phyloP scores from a whole-genome alignment of 345 rosid species.

The Gossypium arboreum region DNA sequence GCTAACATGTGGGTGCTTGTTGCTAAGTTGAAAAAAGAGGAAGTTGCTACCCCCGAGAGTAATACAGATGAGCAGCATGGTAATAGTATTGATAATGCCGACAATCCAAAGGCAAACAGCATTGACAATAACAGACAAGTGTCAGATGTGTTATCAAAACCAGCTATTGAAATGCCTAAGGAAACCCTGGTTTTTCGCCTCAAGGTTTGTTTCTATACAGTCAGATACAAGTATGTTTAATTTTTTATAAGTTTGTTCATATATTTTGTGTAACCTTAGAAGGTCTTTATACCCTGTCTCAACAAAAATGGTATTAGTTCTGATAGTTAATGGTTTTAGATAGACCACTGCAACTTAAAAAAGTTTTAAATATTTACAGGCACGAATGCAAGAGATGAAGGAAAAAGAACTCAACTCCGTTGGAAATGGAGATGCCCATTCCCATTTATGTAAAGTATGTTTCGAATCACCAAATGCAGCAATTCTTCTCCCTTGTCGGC shows the following conservation, averaged over 20 bases:
- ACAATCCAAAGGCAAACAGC: slow-evolving; percentile 37
- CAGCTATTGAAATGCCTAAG: slow-evolving; percentile 49
- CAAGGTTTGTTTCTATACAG: slow-evolving; percentile 45
- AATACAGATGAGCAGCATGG: slow-evolving; percentile 38
- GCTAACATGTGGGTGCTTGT: slow-evolving; percentile 99
- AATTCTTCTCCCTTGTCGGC: slow-evolving; percentile 97
- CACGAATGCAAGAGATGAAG: slow-evolving; percentile 96
- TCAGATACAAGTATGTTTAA: neutral
- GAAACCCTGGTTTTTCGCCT: slow-evolving; percentile 91
- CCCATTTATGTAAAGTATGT: slow-evolving; percentile 95
- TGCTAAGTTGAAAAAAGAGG: slow-evolving; percentile 89
- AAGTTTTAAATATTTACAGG: slow-evolving; percentile 42
- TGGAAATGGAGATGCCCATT: slow-evolving; percentile 78
- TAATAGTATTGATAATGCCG: slow-evolving; percentile 28
- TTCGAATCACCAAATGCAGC: slow-evolving; percentile 94
- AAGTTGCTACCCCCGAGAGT: slow-evolving; percentile 43
- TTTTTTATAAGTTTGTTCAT: neutral
- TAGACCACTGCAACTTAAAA: neutral
- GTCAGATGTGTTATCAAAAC: slow-evolving; percentile 39
- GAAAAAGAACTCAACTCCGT: slow-evolving; percentile 75
- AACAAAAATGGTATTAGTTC: neutral
- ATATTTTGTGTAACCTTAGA: neutral
- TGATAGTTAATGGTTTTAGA: neutral
- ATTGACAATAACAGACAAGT: slow-evolving; percentile 39
- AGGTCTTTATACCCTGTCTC: neutral